phyloP scores from a whole-genome alignment of 345 rosid genomes.

The Brassica carinata region DNA sequence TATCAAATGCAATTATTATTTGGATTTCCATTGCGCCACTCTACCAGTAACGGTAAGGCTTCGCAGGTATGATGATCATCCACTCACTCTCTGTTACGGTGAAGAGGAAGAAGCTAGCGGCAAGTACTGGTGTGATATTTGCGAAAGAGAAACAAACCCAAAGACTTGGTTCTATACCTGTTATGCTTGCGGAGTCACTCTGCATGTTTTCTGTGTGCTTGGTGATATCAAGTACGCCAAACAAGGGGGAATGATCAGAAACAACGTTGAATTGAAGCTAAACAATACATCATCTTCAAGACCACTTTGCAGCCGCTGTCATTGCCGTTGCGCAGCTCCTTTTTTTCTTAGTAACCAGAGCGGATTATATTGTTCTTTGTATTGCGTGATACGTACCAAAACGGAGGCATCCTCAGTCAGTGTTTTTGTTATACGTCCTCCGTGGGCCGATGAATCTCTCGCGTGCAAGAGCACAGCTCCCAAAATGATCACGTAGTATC shows the following conservation, averaged over 20 bases:
- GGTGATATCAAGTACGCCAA: not conserved
- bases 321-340: not conserved
- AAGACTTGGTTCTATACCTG: not conserved
- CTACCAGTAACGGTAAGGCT: not conserved
- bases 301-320: not conserved
- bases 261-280: not conserved
- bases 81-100: not conserved
- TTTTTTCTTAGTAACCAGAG: not conserved
- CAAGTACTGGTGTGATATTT: not conserved
- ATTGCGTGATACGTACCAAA: not conserved
- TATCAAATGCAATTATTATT: not conserved
- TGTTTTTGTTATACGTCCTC: not conserved
- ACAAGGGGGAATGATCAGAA: not conserved
- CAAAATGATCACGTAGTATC: too few relatives aligned
- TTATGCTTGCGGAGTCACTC: not conserved
- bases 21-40: not conserved
- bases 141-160: not conserved
- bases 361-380: not conserved
- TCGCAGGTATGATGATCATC: not conserved
- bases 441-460: not conserved
- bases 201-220: conserved; percentile 18
- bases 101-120: not conserved
- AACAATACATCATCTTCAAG: not conserved
- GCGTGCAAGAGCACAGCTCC: too few relatives aligned
- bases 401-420: not conserved